Percentiles rank a stretch among this genome's conserved stretches.
Conservation (phyloP, 2,329 filamentous ascomycete genomes). For the Sporothrix inflata region DNA sequence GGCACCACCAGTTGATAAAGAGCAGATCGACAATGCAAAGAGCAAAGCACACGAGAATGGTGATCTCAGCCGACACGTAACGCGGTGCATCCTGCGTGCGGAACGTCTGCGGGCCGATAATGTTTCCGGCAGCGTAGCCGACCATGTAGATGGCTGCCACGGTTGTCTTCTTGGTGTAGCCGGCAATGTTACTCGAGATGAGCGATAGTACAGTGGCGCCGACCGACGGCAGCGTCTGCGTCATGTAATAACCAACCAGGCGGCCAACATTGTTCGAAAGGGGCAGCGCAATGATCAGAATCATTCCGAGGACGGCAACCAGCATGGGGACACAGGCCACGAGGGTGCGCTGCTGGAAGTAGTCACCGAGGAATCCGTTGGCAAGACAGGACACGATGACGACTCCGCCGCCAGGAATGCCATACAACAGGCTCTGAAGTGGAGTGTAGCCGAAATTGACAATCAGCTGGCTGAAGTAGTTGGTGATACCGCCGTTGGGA, state of each 20-base stretch:
- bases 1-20: slow-evolving; percentile 67
- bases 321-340: slow-evolving; percentile 37
- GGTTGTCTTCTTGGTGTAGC: slow-evolving; percentile 63
- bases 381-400: slow-evolving; percentile 47
- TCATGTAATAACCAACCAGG: slow-evolving; percentile 68
- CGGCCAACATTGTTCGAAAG: slow-evolving; percentile 58
- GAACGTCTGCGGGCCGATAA: slow-evolving; percentile 60
- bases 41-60: slow-evolving; percentile 53
- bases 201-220: slow-evolving; percentile 68
- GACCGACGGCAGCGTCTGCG: slow-evolving; percentile 60
- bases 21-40: slow-evolving; percentile 47
- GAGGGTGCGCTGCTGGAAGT: slow-evolving; percentile 57
- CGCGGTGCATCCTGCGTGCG: slow-evolving; percentile 58
- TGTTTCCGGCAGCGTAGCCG: slow-evolving; percentile 58
- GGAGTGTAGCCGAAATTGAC: slow-evolving; percentile 65
- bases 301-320: slow-evolving; percentile 60
- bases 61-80: slow-evolving; percentile 66
- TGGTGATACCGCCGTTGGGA: slow-evolving; percentile 44
- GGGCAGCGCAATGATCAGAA: slow-evolving; percentile 67
- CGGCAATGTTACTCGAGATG: slow-evolving; percentile 63
- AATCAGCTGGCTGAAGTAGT: slow-evolving; percentile 50
- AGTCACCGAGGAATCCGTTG: slow-evolving; percentile 56
- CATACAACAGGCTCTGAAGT: slow-evolving; percentile 65
- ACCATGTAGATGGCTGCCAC: slow-evolving; percentile 58
- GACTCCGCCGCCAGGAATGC: slow-evolving; percentile 66